Base-by-base conservation (phyloP, 768 basidiomycete species). In the Lactarius tabidus region DNA sequence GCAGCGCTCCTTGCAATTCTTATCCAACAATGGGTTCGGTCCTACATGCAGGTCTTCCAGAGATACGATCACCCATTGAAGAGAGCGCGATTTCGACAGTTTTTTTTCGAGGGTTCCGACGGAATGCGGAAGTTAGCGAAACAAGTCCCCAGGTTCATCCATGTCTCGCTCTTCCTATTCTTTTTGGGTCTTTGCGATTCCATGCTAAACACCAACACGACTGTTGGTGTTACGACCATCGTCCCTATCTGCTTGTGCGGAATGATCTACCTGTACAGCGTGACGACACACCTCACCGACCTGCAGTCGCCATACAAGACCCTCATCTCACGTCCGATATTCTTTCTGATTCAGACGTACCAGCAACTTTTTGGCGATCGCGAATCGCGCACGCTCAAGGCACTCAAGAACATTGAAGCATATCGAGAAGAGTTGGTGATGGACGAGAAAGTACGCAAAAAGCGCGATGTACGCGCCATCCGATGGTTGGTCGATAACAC, bases 141-240 rank as follows among this genome's bases (percentile, higher is more conserved):
- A 39, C 66, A 73, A 15, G 78, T 84, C 38, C 82, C 82, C 1
- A 72, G 78, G 23, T 75, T 84, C 17, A 76, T 85, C 23, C 82
- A 84, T 64, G 70, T 80, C 8, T 80, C 82, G 1, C 74, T 83
- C 20, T 75, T 82, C 23, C 74, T 83, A 6, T 84, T 84, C n/a
- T 79, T 85, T 71, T 74, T 78, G 36, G 80, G 81, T 35, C 75
- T 85, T 26, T 70, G 81, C 39, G 76, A 77, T 26, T 80, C 82
- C 66, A 72, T 83, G 31, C 69, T 71, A 59, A 72, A 77, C 8
- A 70, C 71, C 52, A 68, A 71, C 52, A 39, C 1, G 2, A n/a
- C 41, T 4, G 63, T 71, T 14, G 66, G 66, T 0, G 18, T 61
- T 3, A 31, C 54, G 3, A 63, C 62, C 7, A 20, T 65, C 7